Evolutionary conservation across 1,284 basidiomycete species (phyloP).

Genomic region (Ustilago hordei): DNA sequence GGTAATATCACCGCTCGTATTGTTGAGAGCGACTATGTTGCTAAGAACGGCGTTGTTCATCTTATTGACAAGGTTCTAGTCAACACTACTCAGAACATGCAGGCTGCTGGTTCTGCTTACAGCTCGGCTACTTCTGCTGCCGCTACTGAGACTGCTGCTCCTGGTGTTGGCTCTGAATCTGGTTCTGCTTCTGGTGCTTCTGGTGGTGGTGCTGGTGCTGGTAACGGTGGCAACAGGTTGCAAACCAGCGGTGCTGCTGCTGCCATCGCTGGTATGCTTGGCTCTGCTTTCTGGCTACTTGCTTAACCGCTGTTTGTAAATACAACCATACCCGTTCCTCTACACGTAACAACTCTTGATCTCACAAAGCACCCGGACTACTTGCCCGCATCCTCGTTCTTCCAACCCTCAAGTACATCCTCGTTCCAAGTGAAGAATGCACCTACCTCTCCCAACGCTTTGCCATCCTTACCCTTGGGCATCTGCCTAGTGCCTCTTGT

Average conservation of each 20-base stretch:
- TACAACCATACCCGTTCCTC: neutral
- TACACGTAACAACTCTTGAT: neutral
- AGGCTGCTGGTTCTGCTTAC: constrained; percentile 74
- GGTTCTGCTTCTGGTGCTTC: constrained; percentile 17
- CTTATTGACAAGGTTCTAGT: constrained; percentile 76
- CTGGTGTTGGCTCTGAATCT: constrained; percentile 23
- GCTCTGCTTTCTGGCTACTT: constrained; percentile 43
- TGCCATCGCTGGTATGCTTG: constrained; percentile 34
- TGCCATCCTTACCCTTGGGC: constrained; percentile 68
- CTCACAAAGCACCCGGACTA: too few species aligned
- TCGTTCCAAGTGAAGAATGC: constrained; percentile 77
- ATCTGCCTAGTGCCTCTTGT: constrained; percentile 70
- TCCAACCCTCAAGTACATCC: constrained; percentile 19
- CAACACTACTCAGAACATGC: constrained; percentile 73
- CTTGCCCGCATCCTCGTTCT: constrained; percentile 17
- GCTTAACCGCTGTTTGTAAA: constrained; percentile 17
- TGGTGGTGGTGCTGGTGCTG: constrained; percentile 16
- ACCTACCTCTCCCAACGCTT: constrained; percentile 71
- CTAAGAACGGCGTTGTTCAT: constrained; percentile 80
- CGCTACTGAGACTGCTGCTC: constrained; percentile 25
- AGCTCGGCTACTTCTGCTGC: constrained; percentile 46
- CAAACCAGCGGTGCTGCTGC: constrained; percentile 34
- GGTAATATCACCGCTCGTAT: constrained; percentile 75
- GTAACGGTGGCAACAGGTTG: constrained; percentile 22
- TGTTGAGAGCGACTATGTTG: constrained; percentile 76